A percentile compares a stretch with the other conserved stretches of the same genome.
Evolutionary conservation across 2,329 filamentous ascomycete species (phyloP).

Genomic region (Talaromyces sp.): DNA sequence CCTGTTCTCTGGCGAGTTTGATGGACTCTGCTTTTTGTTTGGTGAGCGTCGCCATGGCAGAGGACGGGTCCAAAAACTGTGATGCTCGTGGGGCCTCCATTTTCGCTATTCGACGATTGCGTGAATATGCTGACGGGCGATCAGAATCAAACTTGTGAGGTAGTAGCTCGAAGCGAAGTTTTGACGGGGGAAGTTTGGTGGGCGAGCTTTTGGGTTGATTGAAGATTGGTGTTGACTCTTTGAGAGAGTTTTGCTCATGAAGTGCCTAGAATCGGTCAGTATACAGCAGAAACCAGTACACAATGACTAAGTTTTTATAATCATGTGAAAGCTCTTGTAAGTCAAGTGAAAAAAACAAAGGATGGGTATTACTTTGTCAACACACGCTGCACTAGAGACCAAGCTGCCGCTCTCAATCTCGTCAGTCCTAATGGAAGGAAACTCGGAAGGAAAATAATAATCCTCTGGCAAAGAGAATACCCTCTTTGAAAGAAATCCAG

Average conservation of each 20-base stretch:
- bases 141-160: neutral
- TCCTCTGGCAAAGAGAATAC: neutral
- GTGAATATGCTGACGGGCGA: neutral
- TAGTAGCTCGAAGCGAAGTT: neutral
- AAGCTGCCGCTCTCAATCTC: neutral
- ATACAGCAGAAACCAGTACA: no score
- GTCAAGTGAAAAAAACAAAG: neutral
- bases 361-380: neutral
- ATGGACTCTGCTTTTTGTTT: conserved; percentile 50
- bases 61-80: conserved; percentile 39
- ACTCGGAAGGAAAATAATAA: neutral
- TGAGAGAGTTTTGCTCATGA: neutral
- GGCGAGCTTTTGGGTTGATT: neutral
- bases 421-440: neutral
- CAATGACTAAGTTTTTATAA: neutral
- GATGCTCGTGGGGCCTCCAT: conserved; percentile 34
- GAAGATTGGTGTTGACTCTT: neutral
- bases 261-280: neutral
- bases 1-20: conserved; percentile 46
- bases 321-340: neutral
- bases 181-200: neutral
- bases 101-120: neutral
- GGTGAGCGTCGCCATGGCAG: conserved; percentile 45
- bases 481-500: neutral
- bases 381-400: neutral